A percentile compares a stretch with the other conserved stretches of the same genome.
phyloP scores from a whole-genome alignment of 2,329 filamentous ascomycete species.

The Sarocladium oryzae region DNA sequence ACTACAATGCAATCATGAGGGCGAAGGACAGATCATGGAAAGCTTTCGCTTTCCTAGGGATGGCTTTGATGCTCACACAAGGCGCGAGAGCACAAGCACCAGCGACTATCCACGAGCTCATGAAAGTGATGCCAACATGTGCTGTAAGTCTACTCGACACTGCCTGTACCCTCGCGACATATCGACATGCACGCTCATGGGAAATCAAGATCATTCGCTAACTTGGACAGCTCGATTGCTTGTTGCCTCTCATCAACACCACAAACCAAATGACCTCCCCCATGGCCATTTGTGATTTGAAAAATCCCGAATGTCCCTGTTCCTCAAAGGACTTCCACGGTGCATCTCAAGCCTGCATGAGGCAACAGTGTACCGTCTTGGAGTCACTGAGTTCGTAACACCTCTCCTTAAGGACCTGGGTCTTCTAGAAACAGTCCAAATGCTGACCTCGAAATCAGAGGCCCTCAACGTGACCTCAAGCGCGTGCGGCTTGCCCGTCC shows the following conservation, averaged over 20 bases:
- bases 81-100: neutral
- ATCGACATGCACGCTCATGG: too few species aligned
- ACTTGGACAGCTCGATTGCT: neutral
- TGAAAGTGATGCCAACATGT: neutral
- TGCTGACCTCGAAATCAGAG: neutral
- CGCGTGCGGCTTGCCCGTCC: constrained; percentile 20
- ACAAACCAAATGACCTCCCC: neutral
- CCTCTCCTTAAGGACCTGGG: neutral
- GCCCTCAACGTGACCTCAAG: constrained; percentile 16
- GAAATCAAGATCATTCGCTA: neutral
- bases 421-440: neutral
- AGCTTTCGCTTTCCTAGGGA: neutral
- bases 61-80: neutral
- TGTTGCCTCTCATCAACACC: neutral
- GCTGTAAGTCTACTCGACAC: neutral
- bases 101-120: neutral
- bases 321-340: neutral
- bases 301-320: constrained; percentile 2
- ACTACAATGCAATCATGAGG: neutral
- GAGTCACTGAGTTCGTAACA: neutral
- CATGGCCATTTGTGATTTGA: neutral
- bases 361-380: neutral
- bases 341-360: neutral
- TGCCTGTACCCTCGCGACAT: too few species aligned
- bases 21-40: neutral